Evolutionary conservation across 345 rosid genomes (phyloP), one percentile per base, ranked within the genome.

Genomic region (Dovyalis caffra): DNA sequence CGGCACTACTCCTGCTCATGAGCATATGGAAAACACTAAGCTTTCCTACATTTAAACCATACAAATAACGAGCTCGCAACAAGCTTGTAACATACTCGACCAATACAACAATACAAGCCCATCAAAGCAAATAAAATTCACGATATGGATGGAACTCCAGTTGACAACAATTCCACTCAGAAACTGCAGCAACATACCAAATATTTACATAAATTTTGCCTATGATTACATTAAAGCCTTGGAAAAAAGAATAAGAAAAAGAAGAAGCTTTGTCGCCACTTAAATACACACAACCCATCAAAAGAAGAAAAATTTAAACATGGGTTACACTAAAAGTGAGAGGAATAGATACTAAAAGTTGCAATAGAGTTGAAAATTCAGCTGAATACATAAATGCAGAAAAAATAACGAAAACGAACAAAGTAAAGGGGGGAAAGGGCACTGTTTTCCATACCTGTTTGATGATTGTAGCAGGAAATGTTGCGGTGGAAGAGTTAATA

Each of bases 381-480:
- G 32, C 40, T 40, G 31, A 67, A 40, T 58, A 32, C 23, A 71
- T 3, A 33, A 77, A 20, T 58, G n/a, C 63, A 26, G 56, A n/a
- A n/a, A n/a, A n/a, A n/a, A n/a, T n/a, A n/a, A n/a, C n/a, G 56
- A 60, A 56, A 32, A 62, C 16, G 3, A 11, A 51, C n/a, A 16
- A 47, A 47, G n/a, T 47, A 61, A 1, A 31, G 45, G 12, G 7
- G 16, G 5, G 20, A 63, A 77, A 37, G 12, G 21, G 34, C 43
- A 56, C 32, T 21, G 51, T 10, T 53, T 68, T 25, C 11, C 16
- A 61, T 35, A 88, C 97, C 93, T 86, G 97, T 60, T 86, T 75
- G 73, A 89, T 77, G 68, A 89, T 79, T 43, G 89, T 76, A 15
- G 83, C 76, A 37, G 91, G 92, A 79, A 82, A 87, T 20, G 86